Conservation (phyloP, 768 basidiomycete genomes). For the Rhodotorula diobovata region DNA sequence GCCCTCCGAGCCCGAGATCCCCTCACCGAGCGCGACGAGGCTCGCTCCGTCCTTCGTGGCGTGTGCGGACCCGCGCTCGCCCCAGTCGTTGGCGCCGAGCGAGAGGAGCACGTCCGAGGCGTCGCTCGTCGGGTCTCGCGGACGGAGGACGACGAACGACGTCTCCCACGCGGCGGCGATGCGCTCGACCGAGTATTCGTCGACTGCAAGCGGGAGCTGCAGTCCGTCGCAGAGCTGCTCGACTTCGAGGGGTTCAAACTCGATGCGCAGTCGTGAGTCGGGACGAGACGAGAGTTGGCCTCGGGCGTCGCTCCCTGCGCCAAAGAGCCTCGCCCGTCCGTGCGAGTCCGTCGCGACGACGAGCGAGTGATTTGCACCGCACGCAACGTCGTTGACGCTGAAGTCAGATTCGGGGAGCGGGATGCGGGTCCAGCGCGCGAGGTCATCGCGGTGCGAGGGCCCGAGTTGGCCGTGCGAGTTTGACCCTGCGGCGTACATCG, state of each 20-base stretch:
- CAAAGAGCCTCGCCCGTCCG: conserved; percentile 56
- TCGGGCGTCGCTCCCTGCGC: conserved; percentile 63
- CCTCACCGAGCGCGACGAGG: background rate
- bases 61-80: conserved; percentile 64
- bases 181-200: conserved; percentile 42
- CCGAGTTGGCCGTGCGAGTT: conserved; percentile 42
- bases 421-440: conserved; percentile 6
- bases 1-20: conserved; percentile 2
- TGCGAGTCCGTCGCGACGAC: conserved; percentile 51
- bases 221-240: background rate
- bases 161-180: conserved; percentile 80
- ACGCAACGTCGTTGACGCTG: conserved; percentile 54
- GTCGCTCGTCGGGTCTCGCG: background rate
- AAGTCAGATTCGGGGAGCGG: background rate
- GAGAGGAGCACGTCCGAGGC: conserved; percentile 55
- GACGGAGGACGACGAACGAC: conserved; percentile 62
- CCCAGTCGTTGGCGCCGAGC: conserved; percentile 80
- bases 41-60: conserved; percentile 19
- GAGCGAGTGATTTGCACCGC: conserved; percentile 76
- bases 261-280: background rate
- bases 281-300: conserved; percentile 58
- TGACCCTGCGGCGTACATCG: conserved; percentile 31
- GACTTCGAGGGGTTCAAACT: background rate
- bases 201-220: background rate
- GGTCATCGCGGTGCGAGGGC: conserved; percentile 11